phyloP scores from a whole-genome alignment of 208 protist genomes.

The Leishmania guyanensis region DNA sequence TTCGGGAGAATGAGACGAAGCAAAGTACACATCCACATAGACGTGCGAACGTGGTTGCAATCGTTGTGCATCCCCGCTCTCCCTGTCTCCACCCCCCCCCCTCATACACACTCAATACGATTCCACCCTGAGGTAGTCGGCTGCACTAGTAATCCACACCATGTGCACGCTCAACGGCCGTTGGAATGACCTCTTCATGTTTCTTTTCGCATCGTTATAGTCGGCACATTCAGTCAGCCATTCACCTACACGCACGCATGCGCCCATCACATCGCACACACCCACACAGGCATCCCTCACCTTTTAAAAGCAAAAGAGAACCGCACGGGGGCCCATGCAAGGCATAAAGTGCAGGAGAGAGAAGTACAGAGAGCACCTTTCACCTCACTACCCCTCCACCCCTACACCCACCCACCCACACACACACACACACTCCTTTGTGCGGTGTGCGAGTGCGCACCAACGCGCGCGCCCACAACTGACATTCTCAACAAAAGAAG shows the following conservation, averaged over 20 bases:
- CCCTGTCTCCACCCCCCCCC: background rate
- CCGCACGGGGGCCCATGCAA: background rate
- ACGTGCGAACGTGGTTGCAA: background rate
- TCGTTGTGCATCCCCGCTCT: background rate
- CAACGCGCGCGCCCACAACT: background rate
- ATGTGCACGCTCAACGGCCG: background rate
- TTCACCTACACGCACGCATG: background rate
- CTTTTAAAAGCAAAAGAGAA: too few relatives aligned
- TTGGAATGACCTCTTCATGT: background rate
- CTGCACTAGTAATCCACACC: background rate
- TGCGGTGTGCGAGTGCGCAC: background rate
- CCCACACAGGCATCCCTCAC: background rate
- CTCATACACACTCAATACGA: background rate
- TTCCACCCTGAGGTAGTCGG: background rate
- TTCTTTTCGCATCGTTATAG: slow-evolving; percentile 1
- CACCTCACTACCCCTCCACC: background rate
- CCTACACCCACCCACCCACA: too few relatives aligned
- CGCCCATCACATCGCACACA: background rate
- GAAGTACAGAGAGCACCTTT: background rate
- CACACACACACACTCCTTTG: background rate
- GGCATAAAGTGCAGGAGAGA: background rate
- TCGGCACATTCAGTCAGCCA: background rate
- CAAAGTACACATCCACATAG: background rate
- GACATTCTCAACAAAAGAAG: background rate
- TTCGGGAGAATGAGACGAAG: background rate